These are phyloP conservation scores for Dictyostelium citrinum DNA, from an alignment of 78 protist species.

Conservation along the genomic window DNA sequence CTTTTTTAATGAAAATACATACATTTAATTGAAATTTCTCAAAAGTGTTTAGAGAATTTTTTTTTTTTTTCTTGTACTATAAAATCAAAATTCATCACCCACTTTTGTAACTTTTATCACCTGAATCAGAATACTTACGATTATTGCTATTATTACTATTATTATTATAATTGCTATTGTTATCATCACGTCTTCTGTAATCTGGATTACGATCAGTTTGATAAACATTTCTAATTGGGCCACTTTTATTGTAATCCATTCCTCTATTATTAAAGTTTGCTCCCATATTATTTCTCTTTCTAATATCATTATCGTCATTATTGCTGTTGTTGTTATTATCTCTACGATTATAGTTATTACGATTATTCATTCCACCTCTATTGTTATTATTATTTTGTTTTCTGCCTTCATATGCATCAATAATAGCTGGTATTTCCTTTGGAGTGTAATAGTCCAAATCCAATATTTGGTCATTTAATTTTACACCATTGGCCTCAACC, in stretches of 20 bases:
- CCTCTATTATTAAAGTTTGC: not conserved
- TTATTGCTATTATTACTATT: not conserved
- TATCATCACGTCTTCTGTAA: conserved; percentile 56
- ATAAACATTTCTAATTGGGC: conserved; percentile 56
- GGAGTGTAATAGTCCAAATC: conserved; percentile 55
- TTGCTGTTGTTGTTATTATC: not conserved
- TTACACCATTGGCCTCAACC: conserved; percentile 19
- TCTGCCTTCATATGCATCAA: conserved; percentile 67
- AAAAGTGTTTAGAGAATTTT: not conserved
- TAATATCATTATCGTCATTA: not conserved
- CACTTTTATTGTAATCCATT: not conserved
- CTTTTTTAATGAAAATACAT: not conserved
- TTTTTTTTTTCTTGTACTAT: not conserved
- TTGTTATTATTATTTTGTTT: not conserved
- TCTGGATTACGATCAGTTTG: conserved; percentile 66
- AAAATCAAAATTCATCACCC: not conserved
- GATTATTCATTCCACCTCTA: conserved; percentile 6
- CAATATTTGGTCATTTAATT: conserved; percentile 19
- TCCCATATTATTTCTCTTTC: not conserved
- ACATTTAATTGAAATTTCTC: not conserved
- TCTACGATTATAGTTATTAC: not conserved
- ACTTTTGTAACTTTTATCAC: not conserved
- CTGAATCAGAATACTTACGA: not conserved
- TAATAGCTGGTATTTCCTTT: conserved; percentile 68
- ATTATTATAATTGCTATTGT: not conserved